Percentiles rank a stretch among this genome's conserved stretches.
phyloP scores from a whole-genome alignment of 2,329 filamentous ascomycete species.

The Zasmidium citrigriseum region DNA sequence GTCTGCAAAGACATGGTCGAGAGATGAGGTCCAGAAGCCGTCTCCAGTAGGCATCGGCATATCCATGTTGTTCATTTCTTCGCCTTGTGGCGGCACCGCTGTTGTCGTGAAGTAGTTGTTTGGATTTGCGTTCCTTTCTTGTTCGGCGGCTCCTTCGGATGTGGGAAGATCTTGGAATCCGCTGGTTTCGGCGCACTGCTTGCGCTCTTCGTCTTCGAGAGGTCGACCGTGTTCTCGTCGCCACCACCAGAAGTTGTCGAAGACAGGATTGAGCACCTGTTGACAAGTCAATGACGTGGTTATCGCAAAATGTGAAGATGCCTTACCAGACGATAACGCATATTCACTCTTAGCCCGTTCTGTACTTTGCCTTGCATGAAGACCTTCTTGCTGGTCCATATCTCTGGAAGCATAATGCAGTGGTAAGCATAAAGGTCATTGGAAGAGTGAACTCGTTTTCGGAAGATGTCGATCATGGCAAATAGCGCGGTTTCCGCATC shows the following conservation, averaged over 20 bases:
- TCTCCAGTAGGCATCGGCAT: neutral
- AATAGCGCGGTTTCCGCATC: constrained; percentile 5
- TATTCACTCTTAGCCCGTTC: constrained; percentile 7
- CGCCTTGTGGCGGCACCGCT: neutral
- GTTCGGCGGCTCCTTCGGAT: neutral
- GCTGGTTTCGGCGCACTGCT: neutral
- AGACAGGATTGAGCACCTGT: constrained; percentile 5
- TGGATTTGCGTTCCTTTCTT: too few relatives aligned
- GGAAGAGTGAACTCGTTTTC: neutral
- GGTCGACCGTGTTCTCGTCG: constrained; percentile 6
- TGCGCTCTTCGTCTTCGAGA: neutral
- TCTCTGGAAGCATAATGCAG: neutral
- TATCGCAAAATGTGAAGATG: neutral
- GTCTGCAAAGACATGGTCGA: neutral
- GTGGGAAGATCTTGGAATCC: neutral
- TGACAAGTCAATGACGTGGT: neutral
- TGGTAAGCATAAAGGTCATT: constrained; percentile 2
- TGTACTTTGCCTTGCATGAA: constrained; percentile 7
- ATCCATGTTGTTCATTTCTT: neutral
- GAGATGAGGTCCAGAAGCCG: neutral
- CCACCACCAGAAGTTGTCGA: constrained; percentile 13
- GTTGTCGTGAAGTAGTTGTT: neutral
- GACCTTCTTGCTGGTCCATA: constrained; percentile 12
- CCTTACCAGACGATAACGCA: constrained; percentile 8
- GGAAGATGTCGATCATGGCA: constrained; percentile 2